Evolutionary conservation across 2,329 filamentous ascomycete species (phyloP), one percentile per base, ranked within the genome.

Genomic region (Fusarium ambrosium): DNA sequence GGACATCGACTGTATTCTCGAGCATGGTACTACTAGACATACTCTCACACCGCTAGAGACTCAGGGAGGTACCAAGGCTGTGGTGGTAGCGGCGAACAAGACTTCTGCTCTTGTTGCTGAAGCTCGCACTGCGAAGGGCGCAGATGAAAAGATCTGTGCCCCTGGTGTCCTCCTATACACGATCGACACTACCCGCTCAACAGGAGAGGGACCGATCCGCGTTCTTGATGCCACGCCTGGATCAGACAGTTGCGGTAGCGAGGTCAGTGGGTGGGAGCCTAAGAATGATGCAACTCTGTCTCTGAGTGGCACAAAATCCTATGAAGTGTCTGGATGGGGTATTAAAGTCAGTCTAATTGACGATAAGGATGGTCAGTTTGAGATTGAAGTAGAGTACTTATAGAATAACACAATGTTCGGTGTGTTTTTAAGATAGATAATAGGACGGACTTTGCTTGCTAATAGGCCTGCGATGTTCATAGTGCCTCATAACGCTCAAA

Each of bases 91-190:
- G 4, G 22, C 18, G 1, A 75, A 55, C 16, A n/a, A 70, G 14
- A 71, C 72, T 4, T 51, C 66, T 4, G 75, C 76, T 78, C 1
- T 85, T 1, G 80, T 84, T 4, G 81, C 80, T 2, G 82, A 84
- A 60, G 76, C 76, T 13, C 79, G 83, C 20, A 72, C 78, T 1
- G 61, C 76, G 3, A 18, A 36, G 5, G 77, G 80, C 4, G 70
- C 80, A 6, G 79, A 84, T 51, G 41, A 24, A 1, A 64, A 37
- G 1, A 71, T 80, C 0, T 84, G 82, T 59, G 79, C 80, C 1
- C 75, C 79, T 0, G 82, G 82, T 11, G 79, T 84, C 18, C 73
- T 84, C 20, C 68, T 84, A 7, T 84, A 84, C 64, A 82, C 79
- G 0, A 70, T 84, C 1, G 80, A 80, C n/a, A 83, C 81, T 0